A percentile compares a stretch with the other conserved stretches of the same genome.
Conservation (phyloP, 352 stramenopile genomes). For the Phytophthora chlamydospora region DNA sequence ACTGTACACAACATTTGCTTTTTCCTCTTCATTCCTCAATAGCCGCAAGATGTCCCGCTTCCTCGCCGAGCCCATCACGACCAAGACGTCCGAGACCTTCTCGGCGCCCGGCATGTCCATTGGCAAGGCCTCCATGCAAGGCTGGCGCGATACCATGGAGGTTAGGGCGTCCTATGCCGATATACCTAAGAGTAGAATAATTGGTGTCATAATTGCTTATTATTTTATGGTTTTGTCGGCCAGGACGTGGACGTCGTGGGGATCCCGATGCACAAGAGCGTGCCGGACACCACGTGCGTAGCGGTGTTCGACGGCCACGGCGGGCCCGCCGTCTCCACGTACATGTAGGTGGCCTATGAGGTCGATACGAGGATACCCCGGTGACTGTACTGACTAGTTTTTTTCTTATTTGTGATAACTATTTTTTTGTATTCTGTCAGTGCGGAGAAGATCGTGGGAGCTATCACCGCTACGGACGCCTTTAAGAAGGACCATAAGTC, state of each 20-base stretch:
- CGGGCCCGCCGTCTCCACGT: constrained; percentile 66
- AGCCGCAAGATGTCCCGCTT: constrained; percentile 75
- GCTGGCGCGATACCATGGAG: constrained; percentile 89
- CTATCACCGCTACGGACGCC: constrained; percentile 73
- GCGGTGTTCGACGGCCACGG: constrained; percentile 89
- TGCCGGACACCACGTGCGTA: constrained; percentile 67
- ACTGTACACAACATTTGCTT: neutral
- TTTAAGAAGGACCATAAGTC: constrained; percentile 78
- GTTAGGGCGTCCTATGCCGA: constrained; percentile 27
- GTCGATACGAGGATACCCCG: neutral
- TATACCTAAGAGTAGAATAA: no score
- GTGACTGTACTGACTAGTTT: constrained; percentile 6
- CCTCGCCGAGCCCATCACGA: constrained; percentile 80
- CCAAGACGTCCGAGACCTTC: constrained; percentile 65
- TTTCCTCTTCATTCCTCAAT: constrained; percentile 5
- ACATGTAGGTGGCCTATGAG: constrained; percentile 52
- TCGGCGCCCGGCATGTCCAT: constrained; percentile 58
- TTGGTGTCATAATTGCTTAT: constrained; percentile 1
- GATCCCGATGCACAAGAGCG: constrained; percentile 63
- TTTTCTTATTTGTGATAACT: neutral
- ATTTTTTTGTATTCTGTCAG: constrained; percentile 35
- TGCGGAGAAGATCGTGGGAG: constrained; percentile 67
- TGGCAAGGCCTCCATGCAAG: constrained; percentile 80
- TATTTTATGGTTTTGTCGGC: constrained; percentile 7
- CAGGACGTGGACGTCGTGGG: constrained; percentile 81